Evolutionary conservation across 75 land plant species (phyloP).

Genomic region (Chamaecyparis obtusa): DNA sequence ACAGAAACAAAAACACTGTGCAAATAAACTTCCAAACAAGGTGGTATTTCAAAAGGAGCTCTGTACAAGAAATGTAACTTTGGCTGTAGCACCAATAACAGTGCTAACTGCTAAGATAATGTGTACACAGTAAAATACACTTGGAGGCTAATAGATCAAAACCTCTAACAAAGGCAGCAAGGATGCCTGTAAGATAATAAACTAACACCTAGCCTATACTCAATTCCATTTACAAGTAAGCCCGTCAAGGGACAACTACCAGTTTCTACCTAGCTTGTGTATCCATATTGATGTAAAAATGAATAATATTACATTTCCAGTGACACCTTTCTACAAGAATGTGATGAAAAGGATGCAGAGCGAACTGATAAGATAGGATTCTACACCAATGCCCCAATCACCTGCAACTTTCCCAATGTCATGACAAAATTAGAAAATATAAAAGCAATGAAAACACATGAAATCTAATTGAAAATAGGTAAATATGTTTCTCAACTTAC

Average conservation of each 20-base stretch:
- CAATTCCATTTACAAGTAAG: conserved; percentile 11
- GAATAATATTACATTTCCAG: conserved; percentile 6
- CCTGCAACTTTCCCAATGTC: conserved; percentile 9
- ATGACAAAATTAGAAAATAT: background rate
- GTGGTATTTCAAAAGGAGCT: background rate
- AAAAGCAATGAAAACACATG: background rate
- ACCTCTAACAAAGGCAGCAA: background rate
- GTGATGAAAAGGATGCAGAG: conserved; percentile 5
- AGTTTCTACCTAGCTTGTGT: conserved; percentile 11
- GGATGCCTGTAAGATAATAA: conserved; percentile 1
- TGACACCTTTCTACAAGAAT: conserved; percentile 5
- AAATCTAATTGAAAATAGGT: background rate
- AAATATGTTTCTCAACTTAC: background rate
- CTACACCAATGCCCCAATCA: background rate
- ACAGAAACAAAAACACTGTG: background rate
- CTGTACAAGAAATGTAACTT: conserved; percentile 3
- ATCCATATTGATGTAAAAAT: conserved; percentile 9
- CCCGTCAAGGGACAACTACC: conserved; percentile 11
- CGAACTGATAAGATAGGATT: background rate
- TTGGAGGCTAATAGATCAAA: background rate
- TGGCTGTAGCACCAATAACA: background rate
- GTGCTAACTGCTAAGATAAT: background rate
- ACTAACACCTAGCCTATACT: conserved; percentile 9
- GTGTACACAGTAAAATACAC: conserved; percentile 13
- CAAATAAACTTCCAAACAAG: background rate